These are phyloP conservation scores for Saxophila tyrrhenica DNA, from an alignment of 495 filamentous ascomycete species.

Conservation along the genomic window DNA sequence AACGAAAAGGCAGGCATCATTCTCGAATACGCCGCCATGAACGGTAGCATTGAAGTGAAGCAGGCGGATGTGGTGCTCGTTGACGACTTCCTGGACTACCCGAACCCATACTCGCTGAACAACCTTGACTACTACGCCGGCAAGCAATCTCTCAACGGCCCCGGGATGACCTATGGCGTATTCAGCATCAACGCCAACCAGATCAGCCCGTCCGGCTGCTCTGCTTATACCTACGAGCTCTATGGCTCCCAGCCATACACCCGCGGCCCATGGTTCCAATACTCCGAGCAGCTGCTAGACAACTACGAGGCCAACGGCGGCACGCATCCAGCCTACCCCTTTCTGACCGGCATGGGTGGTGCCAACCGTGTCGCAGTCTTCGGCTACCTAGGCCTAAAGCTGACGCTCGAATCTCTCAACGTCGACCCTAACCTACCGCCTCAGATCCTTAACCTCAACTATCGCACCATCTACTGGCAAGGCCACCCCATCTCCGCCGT, in stretches of 20 bases:
- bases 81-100: slow-evolving; percentile 46
- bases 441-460: slow-evolving; percentile 48
- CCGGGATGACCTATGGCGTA: slow-evolving; percentile 58
- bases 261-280: slow-evolving; percentile 47
- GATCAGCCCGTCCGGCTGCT: slow-evolving; percentile 49
- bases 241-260: slow-evolving; percentile 44
- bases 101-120: slow-evolving; percentile 44
- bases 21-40: slow-evolving; percentile 56
- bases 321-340: slow-evolving; percentile 54
- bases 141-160: slow-evolving; percentile 50
- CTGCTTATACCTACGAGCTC: slow-evolving; percentile 51
- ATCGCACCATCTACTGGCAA: slow-evolving; percentile 61
- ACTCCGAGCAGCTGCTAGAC: slow-evolving; percentile 61
- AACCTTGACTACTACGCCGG: slow-evolving; percentile 55
- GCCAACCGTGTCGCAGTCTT: slow-evolving; percentile 50
- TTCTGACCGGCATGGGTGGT: slow-evolving; percentile 57
- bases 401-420: slow-evolving; percentile 43
- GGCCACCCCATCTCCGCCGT: slow-evolving; percentile 51
- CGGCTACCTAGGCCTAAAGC: slow-evolving; percentile 50
- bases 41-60: slow-evolving; percentile 50
- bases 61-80: slow-evolving; percentile 54
- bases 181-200: slow-evolving; percentile 50
- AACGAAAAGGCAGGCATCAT: slow-evolving; percentile 44
- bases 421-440: slow-evolving; percentile 50
- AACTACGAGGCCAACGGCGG: slow-evolving; percentile 53